Evolutionary conservation across 768 basidiomycete genomes (phyloP).

Genomic region (Pisolithus sp.): DNA sequence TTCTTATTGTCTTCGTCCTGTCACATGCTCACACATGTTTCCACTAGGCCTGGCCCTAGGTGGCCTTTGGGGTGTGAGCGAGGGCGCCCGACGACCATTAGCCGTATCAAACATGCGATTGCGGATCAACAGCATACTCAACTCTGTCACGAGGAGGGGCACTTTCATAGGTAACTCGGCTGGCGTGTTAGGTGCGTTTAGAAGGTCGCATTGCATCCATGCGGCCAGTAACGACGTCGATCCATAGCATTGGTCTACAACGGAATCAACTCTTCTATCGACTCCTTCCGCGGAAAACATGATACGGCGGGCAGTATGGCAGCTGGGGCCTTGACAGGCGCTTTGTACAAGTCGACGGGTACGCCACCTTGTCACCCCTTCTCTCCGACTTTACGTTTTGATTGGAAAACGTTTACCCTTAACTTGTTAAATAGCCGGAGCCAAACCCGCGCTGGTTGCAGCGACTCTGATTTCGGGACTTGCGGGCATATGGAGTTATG

Average conservation of each 20-base stretch:
- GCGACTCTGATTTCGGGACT: slow-evolving; percentile 84
- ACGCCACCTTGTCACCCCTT: slow-evolving; percentile 32
- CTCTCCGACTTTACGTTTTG: slow-evolving; percentile 28
- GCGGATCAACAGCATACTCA: slow-evolving; percentile 94
- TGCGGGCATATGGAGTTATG: slow-evolving; percentile 91
- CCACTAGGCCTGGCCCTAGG: slow-evolving; percentile 86
- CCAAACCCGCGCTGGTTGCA: slow-evolving; percentile 83
- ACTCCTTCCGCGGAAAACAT: slow-evolving; percentile 82
- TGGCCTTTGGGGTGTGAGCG: slow-evolving; percentile 92
- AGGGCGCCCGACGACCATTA: slow-evolving; percentile 84
- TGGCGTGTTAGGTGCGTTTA: slow-evolving; percentile 85
- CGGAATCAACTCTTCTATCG: slow-evolving; percentile 90
- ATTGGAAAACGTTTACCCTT: slow-evolving; percentile 30
- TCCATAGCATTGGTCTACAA: slow-evolving; percentile 88
- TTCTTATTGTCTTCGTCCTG: slow-evolving; percentile 55
- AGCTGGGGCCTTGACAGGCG: slow-evolving; percentile 87
- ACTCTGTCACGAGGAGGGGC: slow-evolving; percentile 93
- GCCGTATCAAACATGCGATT: slow-evolving; percentile 81
- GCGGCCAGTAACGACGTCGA: slow-evolving; percentile 30
- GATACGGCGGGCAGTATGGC: slow-evolving; percentile 88
- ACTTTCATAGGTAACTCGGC: slow-evolving; percentile 98
- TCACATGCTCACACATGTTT: slow-evolving; percentile 69
- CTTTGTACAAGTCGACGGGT: slow-evolving; percentile 93
- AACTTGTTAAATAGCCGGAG: slow-evolving; percentile 61
- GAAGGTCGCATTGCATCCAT: slow-evolving; percentile 25